Conservation (phyloP, 164 flowering plant species). For the Chimonanthus praecox region DNA sequence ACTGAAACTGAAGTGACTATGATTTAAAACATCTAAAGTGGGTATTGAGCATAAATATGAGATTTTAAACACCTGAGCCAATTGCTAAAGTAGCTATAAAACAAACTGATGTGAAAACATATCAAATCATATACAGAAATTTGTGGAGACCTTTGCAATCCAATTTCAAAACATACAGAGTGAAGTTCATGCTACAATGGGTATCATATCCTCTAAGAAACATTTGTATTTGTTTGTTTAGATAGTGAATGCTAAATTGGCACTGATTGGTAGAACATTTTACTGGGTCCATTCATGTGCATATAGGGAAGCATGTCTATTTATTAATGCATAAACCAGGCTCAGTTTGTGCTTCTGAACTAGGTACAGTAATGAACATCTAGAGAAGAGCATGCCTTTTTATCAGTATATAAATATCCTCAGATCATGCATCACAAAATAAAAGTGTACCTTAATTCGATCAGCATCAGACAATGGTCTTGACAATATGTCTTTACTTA, state of each 20-base stretch:
- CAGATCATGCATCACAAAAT: background rate
- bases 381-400: background rate
- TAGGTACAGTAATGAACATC: background rate
- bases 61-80: background rate
- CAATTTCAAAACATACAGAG: background rate
- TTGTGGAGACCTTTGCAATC: background rate
- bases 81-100: background rate
- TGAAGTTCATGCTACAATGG: background rate
- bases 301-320: no score
- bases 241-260: background rate
- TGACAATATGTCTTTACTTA: conserved; percentile 41
- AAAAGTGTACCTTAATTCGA: conserved; percentile 51
- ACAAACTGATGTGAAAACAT: background rate
- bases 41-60: background rate
- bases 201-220: no score
- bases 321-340: no score
- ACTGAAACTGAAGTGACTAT: background rate
- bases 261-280: background rate
- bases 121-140: background rate
- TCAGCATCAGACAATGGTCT: conserved; percentile 69
- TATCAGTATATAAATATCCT: background rate
- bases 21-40: background rate
- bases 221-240: background rate
- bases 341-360: no score
- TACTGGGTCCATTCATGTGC: background rate